Evolutionary conservation across 768 basidiomycete species (phyloP).

Genomic region (Lactarius quietus): DNA sequence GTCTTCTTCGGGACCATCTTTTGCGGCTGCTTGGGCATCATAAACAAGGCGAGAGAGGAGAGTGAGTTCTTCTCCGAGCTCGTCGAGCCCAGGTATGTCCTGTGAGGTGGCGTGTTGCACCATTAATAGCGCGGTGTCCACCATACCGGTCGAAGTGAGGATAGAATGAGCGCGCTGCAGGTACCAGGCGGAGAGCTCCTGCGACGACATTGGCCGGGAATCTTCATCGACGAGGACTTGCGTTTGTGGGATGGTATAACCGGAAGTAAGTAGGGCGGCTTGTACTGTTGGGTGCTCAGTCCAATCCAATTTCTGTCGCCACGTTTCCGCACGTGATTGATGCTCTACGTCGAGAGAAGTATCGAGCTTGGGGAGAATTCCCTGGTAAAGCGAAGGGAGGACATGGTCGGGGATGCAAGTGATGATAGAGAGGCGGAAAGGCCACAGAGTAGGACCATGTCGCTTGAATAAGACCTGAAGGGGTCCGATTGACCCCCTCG

Average conservation of each 20-base stretch:
- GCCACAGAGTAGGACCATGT: constrained; percentile 59
- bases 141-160: constrained; percentile 64
- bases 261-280: constrained; percentile 38
- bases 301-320: constrained; percentile 59
- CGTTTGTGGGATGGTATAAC: constrained; percentile 11
- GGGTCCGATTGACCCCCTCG: constrained; percentile 53
- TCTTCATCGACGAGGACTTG: constrained; percentile 13
- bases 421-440: constrained; percentile 65
- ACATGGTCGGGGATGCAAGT: constrained; percentile 72
- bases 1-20: constrained; percentile 46
- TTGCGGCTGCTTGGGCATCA: constrained; percentile 55
- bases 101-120: constrained; percentile 85
- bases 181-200: constrained; percentile 74
- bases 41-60: constrained; percentile 86
- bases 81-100: constrained; percentile 73
- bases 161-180: constrained; percentile 55
- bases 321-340: constrained; percentile 33
- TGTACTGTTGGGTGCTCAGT: constrained; percentile 48
- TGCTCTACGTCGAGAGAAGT: constrained; percentile 44
- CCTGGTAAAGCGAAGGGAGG: constrained; percentile 56
- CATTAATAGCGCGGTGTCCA: constrained; percentile 73
- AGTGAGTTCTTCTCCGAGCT: constrained; percentile 87
- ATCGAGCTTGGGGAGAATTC: constrained; percentile 64
- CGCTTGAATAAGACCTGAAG: constrained; percentile 55
- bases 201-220: constrained; percentile 39